phyloP scores from a whole-genome alignment of 2,329 filamentous ascomycete genomes.

The Magnaporthiopsis incrustans region DNA sequence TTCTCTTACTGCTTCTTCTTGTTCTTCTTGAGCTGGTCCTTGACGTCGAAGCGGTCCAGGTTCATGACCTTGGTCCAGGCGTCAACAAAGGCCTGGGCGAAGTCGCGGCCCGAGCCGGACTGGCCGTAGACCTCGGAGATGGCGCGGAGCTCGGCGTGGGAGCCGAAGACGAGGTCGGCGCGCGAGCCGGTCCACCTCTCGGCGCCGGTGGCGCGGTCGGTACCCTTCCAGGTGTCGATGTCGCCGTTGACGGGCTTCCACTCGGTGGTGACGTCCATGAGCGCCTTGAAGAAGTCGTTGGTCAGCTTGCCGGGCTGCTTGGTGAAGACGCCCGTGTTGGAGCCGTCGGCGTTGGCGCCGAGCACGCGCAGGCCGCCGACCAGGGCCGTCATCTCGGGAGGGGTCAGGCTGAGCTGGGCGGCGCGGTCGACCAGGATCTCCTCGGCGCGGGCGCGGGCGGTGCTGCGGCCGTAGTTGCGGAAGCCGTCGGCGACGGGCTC shows the following conservation, averaged over 20 bases:
- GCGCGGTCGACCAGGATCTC: conserved; percentile 61
- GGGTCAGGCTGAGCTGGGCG: conserved; percentile 56
- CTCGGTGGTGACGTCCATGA: conserved; percentile 55
- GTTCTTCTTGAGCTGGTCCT: too few species aligned
- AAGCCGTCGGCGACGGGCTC: conserved; percentile 62
- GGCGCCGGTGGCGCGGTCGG: conserved; percentile 55
- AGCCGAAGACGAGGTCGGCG: conserved; percentile 62
- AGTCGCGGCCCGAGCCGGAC: conserved; percentile 55
- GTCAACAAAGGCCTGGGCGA: conserved; percentile 58
- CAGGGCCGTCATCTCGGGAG: conserved; percentile 59
- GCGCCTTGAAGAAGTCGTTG: conserved; percentile 75
- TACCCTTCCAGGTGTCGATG: conserved; percentile 53
- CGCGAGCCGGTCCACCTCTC: conserved; percentile 65
- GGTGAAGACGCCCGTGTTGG: conserved; percentile 57
- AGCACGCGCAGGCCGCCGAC: conserved; percentile 61
- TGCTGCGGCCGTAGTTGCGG: conserved; percentile 63
- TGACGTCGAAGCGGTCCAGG: conserved; percentile 57
- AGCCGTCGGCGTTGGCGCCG: conserved; percentile 61
- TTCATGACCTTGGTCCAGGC: conserved; percentile 72
- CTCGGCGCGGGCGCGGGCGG: conserved; percentile 51
- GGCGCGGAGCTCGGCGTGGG: conserved; percentile 66
- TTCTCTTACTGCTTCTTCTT: too few species aligned
- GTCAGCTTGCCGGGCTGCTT: conserved; percentile 21
- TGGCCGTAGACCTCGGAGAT: conserved; percentile 62
- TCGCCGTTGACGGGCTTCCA: conserved; percentile 47